Base-by-base conservation (phyloP, 208 protist genomes). In the Trypanosoma theileri region DNA sequence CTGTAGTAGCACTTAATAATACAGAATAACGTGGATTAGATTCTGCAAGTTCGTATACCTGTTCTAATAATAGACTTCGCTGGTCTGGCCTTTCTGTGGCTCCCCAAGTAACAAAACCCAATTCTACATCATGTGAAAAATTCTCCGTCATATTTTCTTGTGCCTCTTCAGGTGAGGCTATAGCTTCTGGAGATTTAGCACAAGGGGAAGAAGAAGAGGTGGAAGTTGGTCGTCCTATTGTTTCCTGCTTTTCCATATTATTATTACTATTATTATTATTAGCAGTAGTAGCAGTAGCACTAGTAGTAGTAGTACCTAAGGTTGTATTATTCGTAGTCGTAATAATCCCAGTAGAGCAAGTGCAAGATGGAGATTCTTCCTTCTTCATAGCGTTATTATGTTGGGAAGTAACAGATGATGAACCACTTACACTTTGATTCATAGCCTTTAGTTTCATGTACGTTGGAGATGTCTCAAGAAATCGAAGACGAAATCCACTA, bases 401-500 rank as follows among this genome's bases (percentile, higher is more conserved):
- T 51, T 53, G 26, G 9, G 17, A 54, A 56, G 16, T 10, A 41
- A 14, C 28, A 12, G 56, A 19, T 11, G 26, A 48, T 28, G 17
- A 13, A 41, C 22, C 28, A 17, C 45, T 70, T 14, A 70, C 52
- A 50, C 75, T 65, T 26, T 71, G 60, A n/a, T 73, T 81, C 77
- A 91, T 70, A 0, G 71, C 71, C 17, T 60, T 71, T 42, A 95
- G 65, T n/a, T 81, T 64, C 24, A 66, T 73, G 50, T 87, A 91
- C 7, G 79, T 77, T 12, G 77, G 55, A 14, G 89, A 90, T 17
- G 73, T 64, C 12, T 79, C 75, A 72, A 84, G 81, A 66, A 93
- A 93, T 31, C 84, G 77, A 69, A 95, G 81, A 16, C 87, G 82
- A 50, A 95, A 93, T 21, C 89, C 89, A 69, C 85, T 92, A 59